phyloP scores from a whole-genome alignment of 2,329 filamentous ascomycete species.

The Cryphonectria radicalis region DNA sequence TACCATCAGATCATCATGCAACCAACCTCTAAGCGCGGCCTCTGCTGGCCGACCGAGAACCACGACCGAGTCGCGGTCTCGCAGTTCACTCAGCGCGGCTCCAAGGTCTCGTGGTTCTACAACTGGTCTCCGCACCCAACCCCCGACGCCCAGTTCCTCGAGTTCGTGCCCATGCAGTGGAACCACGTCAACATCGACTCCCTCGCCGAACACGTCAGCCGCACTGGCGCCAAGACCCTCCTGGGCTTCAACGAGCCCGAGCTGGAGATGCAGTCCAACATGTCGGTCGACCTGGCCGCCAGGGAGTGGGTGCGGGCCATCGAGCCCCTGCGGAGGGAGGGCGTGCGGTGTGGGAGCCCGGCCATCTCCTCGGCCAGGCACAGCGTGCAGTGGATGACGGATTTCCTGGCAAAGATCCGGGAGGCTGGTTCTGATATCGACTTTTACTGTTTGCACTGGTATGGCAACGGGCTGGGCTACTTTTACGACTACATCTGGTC shows the following conservation, averaged over 20 bases:
- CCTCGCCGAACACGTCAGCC: conserved; percentile 23
- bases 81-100: conserved; percentile 36
- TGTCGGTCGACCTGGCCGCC: conserved; percentile 31
- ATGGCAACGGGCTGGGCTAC: conserved; percentile 31
- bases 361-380: conserved; percentile 33
- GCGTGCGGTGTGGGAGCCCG: conserved; percentile 31
- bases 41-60: conserved; percentile 32
- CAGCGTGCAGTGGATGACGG: conserved; percentile 31
- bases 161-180: conserved; percentile 35
- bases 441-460: conserved; percentile 35
- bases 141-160: conserved; percentile 23
- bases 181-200: conserved; percentile 34
- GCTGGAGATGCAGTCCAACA: conserved; percentile 32
- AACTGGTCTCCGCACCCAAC: conserved; percentile 34
- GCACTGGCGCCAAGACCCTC: conserved; percentile 12
- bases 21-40: conserved; percentile 31
- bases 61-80: conserved; percentile 33
- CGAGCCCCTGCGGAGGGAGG: conserved; percentile 29
- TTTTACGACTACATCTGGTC: conserved; percentile 36
- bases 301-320: conserved; percentile 32
- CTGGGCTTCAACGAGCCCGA: conserved; percentile 35
- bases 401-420: conserved; percentile 30
- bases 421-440: conserved; percentile 31
- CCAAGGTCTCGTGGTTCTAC: conserved; percentile 33
- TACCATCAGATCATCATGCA: conserved; percentile 9